Evolutionary conservation across 2,329 filamentous ascomycete genomes (phyloP), one percentile per base, ranked within the genome.

Genomic region (Arthrinium phaeospermum): DNA sequence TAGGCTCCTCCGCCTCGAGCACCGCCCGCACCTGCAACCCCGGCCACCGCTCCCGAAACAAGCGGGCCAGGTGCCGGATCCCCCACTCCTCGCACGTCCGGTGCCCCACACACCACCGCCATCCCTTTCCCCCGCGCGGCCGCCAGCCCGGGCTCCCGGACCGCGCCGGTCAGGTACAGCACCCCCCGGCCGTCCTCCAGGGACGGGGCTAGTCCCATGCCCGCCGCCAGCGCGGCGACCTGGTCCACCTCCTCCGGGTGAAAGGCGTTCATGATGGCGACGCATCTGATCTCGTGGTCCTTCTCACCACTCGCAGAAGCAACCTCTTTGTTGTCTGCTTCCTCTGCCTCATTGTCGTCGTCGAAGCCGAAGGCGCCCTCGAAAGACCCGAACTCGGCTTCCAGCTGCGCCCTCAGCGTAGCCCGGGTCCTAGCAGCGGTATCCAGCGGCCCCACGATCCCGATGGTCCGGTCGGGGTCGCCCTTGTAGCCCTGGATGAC

Each of bases 261-360:
- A 41, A 76, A 76, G 2, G 74, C 74, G 67, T 76, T 76, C 75
- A 76, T 74, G 67, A 75, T 74, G 1, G 74, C 74, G 14, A 75
- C 37, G 3, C 45, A 70, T 1, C 46, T 69, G 47, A 75, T 69
- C 3, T n/a, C 19, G 22, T n/a, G 19, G 46, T n/a, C 7, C 1
- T 19, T 37, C 8, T 64, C 34, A 1, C 13, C 24, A 30, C 19
- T 13, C 0, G 19, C n/a, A n/a, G n/a, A 1, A 0, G 10, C 10
- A 19, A n/a, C 3, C 3, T 41, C 30, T 2, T 13, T 34, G 19
- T 5, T 30, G 12, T 13, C 57, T 8, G 8, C 14, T n/a, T 24
- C 49, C 12, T 30, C 46, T 68, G 37, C 49, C 24, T 14, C 24
- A 19, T 16, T n/a, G 14, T 30, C 67, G 5, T 70, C 69, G 7